Base-by-base conservation (phyloP, 2,329 filamentous ascomycete species). In the Colletotrichum trifolii region DNA sequence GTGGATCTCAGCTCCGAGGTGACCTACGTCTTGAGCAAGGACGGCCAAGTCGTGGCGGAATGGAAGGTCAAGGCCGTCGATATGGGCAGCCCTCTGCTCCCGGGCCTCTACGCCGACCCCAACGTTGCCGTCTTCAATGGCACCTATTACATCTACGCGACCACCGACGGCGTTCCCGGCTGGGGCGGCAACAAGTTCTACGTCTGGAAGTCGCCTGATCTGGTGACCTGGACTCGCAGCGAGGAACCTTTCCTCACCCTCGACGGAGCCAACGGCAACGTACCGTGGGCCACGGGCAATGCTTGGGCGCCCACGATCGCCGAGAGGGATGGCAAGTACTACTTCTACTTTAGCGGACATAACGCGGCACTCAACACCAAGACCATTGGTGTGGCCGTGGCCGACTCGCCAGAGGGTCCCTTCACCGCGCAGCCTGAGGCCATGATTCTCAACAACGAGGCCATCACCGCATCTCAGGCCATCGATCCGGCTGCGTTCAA, bases 241-340 rank as follows among this genome's bases (percentile, higher is more conserved):
- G 70, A 74, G 0, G 54, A 79, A 12, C 80, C 82, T 0, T 77
- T 84, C 68, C 75, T 84, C 17, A 78, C 75, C 0, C 77, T 84
- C 2, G 77, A 83, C 46, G 81, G 81, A n/a, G 73, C 75, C 0
- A 73, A 71, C 33, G 81, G 81, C 10, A 83, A 89, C 61, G 82
- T 91, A 1, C 87, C 87, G 2, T 91, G 89, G 89, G 87, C 87
- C 0, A 83, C 80, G 1, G 89, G 89, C 65, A 89, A 90, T 69
- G 83, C 89, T 4, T 91, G 89, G 88, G 88, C 88, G 0, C 89
- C 89, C 0, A 87, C 88, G 55, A 88, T 89, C 2, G 85, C 86
- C 1, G 75, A 79, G 53, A 86, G 85, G 54, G 78, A 85, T 63
- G 86, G 85, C 0, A 88, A 87, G 75, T 91, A 86, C 75, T 90